Evolutionary conservation across 1,284 basidiomycete species (phyloP).

Genomic region (Melampsora americana): DNA sequence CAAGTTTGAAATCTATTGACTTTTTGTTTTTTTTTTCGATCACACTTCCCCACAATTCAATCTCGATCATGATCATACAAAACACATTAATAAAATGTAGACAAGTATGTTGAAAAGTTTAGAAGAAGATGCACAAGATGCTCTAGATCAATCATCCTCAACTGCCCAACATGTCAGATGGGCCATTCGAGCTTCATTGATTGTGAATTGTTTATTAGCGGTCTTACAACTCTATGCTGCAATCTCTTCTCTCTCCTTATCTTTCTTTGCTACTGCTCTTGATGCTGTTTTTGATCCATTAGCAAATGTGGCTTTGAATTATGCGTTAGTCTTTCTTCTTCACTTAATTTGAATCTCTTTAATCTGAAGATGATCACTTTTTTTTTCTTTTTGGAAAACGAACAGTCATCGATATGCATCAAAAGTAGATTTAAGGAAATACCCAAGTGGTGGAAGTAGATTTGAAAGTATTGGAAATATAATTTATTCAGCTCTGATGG

Average conservation of each 20-base stretch:
- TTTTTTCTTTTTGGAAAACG: no score
- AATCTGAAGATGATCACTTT: no score
- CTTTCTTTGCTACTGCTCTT: slow-evolving; percentile 45
- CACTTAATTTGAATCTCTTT: not conserved
- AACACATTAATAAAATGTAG: not conserved
- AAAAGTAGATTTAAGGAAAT: slow-evolving; percentile 58
- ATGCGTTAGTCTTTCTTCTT: slow-evolving; percentile 16
- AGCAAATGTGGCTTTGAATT: slow-evolving; percentile 42
- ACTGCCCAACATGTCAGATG: slow-evolving; percentile 21
- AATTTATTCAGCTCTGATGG: slow-evolving; percentile 31
- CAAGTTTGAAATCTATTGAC: not conserved
- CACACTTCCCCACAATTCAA: no score
- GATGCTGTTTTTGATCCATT: slow-evolving; percentile 45
- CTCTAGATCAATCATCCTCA: not conserved
- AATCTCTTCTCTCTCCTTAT: slow-evolving; percentile 44
- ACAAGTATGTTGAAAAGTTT: slow-evolving; percentile 25
- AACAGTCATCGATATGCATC: slow-evolving; percentile 27
- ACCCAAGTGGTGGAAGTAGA: slow-evolving; percentile 86
- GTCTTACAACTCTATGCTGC: slow-evolving; percentile 44
- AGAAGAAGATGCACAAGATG: slow-evolving; percentile 31
- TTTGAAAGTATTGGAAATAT: slow-evolving; percentile 69
- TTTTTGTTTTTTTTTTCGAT: not conserved
- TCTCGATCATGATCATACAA: not conserved
- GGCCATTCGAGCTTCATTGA: slow-evolving; percentile 28
- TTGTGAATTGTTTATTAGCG: slow-evolving; percentile 42